These are phyloP conservation scores for Astrothelium subdiscretum DNA, from an alignment of 495 filamentous ascomycete genomes.

Conservation along the genomic window DNA sequence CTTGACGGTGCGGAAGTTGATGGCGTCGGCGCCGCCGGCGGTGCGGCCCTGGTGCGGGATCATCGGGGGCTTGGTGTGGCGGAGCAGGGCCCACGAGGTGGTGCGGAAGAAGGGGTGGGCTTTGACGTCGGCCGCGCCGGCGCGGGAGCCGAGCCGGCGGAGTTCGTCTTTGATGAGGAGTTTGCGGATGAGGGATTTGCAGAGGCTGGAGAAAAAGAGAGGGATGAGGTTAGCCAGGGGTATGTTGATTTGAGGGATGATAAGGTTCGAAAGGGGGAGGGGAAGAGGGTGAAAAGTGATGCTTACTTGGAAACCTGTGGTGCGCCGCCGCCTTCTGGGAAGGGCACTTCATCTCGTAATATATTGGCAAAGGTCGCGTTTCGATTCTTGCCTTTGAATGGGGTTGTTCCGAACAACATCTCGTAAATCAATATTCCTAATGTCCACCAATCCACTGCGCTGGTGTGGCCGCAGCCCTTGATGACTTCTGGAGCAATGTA, in stretches of 20 bases:
- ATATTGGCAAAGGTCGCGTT: conserved; percentile 98
- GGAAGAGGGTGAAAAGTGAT: neutral
- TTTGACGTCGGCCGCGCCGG: conserved; percentile 94
- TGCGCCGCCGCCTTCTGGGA: conserved; percentile 75
- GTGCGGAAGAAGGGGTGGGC: conserved; percentile 89
- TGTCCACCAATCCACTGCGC: conserved; percentile 99
- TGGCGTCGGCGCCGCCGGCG: conserved; percentile 61
- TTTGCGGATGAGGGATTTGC: conserved; percentile 94
- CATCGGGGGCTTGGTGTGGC: conserved; percentile 98
- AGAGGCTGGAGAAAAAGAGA: conserved; percentile 47
- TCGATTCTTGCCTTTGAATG: conserved; percentile 98
- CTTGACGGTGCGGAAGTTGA: conserved; percentile 96
- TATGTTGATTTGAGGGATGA: neutral
- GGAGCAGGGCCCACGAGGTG: conserved; percentile 92
- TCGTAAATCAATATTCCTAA: conserved; percentile 94
- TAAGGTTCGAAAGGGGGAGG: neutral
- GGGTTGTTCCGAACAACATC: conserved; percentile 97
- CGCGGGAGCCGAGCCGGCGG: conserved; percentile 83
- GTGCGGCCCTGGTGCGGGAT: conserved; percentile 75
- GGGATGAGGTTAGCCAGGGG: conserved; percentile 12
- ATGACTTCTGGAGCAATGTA: conserved; percentile 99
- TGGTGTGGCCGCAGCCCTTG: conserved; percentile 95
- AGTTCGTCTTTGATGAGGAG: conserved; percentile 96
- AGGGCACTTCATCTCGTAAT: conserved; percentile 83
- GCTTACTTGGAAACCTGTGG: conserved; percentile 86